Conservation (phyloP, 805 yeast species). For the Yamadazyma endophytica region DNA sequence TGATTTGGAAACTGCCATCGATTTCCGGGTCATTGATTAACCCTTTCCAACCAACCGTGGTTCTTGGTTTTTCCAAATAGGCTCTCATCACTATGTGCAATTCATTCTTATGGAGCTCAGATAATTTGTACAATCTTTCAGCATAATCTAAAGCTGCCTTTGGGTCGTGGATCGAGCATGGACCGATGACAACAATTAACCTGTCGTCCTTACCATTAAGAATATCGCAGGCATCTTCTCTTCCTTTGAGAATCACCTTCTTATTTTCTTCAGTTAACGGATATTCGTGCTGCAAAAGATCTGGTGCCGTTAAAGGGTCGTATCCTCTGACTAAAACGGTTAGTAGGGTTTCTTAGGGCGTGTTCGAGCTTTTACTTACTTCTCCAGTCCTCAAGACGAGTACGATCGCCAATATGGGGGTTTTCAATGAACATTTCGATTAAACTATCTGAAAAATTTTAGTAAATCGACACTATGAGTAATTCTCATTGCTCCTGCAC, state of each 20-base stretch:
- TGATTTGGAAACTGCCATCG: conserved; percentile 87
- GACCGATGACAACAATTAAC: conserved; percentile 86
- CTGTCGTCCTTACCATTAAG: conserved; percentile 84
- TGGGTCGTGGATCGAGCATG: conserved; percentile 96
- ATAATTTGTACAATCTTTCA: conserved; percentile 51
- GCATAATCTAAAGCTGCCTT: conserved; percentile 89
- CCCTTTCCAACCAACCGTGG: conserved; percentile 99
- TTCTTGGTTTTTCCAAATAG: conserved; percentile 95
- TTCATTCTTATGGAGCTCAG: conserved; percentile 66
- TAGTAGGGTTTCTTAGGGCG: conserved; percentile 3
- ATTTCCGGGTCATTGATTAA: conserved; percentile 95
- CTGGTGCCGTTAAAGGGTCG: conserved; percentile 95
- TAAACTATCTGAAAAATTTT: conserved; percentile 2
- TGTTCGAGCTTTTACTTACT: conserved; percentile 25
- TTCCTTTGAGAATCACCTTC: conserved; percentile 65
- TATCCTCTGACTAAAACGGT: conserved; percentile 57
- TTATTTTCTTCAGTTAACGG: conserved; percentile 61
- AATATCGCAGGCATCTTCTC: conserved; percentile 70
- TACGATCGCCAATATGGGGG: conserved; percentile 79
- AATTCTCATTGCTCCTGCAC: neutral
- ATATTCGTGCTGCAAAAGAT: conserved; percentile 79
- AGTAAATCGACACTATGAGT: conserved; percentile 1
- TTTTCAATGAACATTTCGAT: conserved; percentile 75
- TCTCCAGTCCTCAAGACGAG: conserved; percentile 55
- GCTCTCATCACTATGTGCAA: conserved; percentile 93